Base-by-base conservation (phyloP, 352 stramenopile species). In the Pythium utonaiense region DNA sequence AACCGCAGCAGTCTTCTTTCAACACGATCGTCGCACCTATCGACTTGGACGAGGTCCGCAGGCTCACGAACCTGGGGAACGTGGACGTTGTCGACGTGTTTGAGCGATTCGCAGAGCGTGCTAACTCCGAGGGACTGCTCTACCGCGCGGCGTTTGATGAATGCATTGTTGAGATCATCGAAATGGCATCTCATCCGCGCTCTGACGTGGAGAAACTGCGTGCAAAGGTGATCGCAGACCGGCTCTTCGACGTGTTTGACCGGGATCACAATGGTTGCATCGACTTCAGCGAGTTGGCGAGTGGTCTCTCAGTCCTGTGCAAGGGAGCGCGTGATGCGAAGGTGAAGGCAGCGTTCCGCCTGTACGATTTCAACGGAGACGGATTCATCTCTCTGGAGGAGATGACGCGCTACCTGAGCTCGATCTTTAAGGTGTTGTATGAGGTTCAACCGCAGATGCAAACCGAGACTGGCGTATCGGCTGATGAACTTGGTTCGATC, bases 301-400 rank as follows among this genome's bases (percentile, higher is more conserved):
- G 83, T 47, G 88, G 88, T 0, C 64, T 96, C 2, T 93, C 82
- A 4, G 86, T 96, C 42, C 62, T 95, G 1, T 96, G 87, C 72
- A 89, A 91, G 50, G 88, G 88, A 12, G 74, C 73, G 3, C 71
- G 79, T 0, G 79, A 96, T 52, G 86, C 90, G 1, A 95, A 94
- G 53, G 85, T 95, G 7, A 85, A 86, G 41, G 82, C 83, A 9
- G 85, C 88, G 0, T 96, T 96, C 53, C 69, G 73, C 0, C 56
- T 96, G 25, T 96, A 94, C 57, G 88, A 96, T 64, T 88, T 91
- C 27, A 95, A 96, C 57, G 75, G 71, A 10, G 86, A 96, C 53
- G 89, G 85, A 9, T 88, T 79, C 42, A 95, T 96, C 30, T 91
- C 81, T 12, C 57, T 91, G 5, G 83, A 91, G 14, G 89, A 96